phyloP scores from a whole-genome alignment of 345 rosid genomes.

The Hevea brasiliensis region DNA sequence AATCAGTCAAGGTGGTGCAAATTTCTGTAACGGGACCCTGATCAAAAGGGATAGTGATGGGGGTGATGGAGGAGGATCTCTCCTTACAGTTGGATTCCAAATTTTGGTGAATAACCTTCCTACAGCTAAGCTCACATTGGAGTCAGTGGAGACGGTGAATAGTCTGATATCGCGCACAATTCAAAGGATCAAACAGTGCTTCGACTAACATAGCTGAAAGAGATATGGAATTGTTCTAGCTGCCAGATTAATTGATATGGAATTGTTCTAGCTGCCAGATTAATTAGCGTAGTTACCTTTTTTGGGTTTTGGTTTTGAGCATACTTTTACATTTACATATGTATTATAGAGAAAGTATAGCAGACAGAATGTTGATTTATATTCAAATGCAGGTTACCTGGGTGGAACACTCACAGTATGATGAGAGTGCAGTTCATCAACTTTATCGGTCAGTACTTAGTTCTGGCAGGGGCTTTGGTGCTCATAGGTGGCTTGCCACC shows the following conservation, averaged over 20 bases:
- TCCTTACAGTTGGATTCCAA: conserved; percentile 60
- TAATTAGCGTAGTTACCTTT: not conserved
- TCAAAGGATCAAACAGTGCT: conserved; percentile 67
- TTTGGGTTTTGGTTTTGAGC: conserved; percentile 1
- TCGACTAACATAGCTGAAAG: conserved; percentile 19
- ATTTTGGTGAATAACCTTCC: conserved; percentile 84
- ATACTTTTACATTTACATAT: not conserved
- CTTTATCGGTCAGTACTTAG: conserved; percentile 42
- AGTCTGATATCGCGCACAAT: conserved; percentile 80
- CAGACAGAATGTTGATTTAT: conserved; percentile 6
- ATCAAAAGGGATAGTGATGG: conserved; percentile 20
- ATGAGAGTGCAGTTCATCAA: conserved; percentile 45
- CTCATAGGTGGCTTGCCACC: conserved; percentile 59
- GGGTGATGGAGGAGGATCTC: conserved; percentile 36
- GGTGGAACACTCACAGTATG: conserved; percentile 63
- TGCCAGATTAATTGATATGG: too few relatives aligned
- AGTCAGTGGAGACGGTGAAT: conserved; percentile 87
- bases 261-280: too few relatives aligned
- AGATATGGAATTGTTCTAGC: too few relatives aligned
- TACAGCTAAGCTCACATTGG: conserved; percentile 81
- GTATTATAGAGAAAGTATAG: conserved; percentile 17
- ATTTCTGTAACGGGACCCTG: conserved; percentile 1
- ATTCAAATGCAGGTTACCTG: conserved; percentile 38
- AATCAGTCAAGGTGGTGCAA: conserved; percentile 20
- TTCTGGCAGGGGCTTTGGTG: conserved; percentile 56